A percentile compares a stretch with the other conserved stretches of the same genome.
These are phyloP conservation scores for Hymenoscyphus linearis DNA, from an alignment of 2,329 filamentous ascomycete genomes.

Conservation along the genomic window DNA sequence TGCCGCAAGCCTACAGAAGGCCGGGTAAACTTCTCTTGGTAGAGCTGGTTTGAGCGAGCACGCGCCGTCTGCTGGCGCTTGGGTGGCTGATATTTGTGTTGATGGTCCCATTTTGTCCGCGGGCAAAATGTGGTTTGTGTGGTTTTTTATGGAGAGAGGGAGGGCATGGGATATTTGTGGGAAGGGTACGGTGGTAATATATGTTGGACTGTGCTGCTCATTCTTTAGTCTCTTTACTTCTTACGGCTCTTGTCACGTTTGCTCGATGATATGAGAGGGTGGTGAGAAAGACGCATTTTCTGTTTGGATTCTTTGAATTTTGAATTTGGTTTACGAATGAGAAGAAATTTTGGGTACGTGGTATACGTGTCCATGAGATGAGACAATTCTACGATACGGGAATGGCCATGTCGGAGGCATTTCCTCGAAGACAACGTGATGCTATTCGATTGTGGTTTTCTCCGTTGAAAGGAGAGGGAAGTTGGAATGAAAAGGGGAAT, in stretches of 20 bases:
- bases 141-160: no score
- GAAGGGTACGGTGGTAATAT: background rate
- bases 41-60: no score
- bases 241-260: background rate
- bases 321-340: background rate
- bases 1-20: no score
- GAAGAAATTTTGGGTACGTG: background rate
- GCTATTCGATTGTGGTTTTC: constrained; percentile 7
- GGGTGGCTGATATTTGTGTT: no score
- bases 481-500: background rate
- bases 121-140: no score
- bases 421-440: constrained; percentile 1
- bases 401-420: background rate
- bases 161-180: no score
- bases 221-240: background rate
- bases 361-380: constrained; percentile 6
- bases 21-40: no score
- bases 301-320: background rate
- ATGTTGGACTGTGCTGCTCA: background rate
- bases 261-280: background rate
- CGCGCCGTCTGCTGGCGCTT: no score
- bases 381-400: constrained; percentile 2
- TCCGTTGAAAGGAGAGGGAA: background rate
- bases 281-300: background rate
- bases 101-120: no score